These are phyloP conservation scores for Aspergillus puulaauensis DNA, from an alignment of 2,329 filamentous ascomycete genomes.

Conservation along the genomic window DNA sequence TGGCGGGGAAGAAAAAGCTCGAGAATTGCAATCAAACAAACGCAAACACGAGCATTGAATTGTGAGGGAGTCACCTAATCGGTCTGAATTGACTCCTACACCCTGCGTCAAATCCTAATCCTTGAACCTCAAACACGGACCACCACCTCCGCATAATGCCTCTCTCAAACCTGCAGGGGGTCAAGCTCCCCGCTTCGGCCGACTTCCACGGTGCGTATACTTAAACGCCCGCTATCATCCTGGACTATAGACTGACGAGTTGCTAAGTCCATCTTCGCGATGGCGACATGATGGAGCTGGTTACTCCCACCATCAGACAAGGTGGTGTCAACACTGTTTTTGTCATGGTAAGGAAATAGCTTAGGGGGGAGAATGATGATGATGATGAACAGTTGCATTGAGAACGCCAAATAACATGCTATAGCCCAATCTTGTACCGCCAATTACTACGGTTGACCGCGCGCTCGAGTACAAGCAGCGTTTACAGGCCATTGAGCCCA, in stretches of 20 bases:
- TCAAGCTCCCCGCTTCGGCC: slow-evolving; percentile 61
- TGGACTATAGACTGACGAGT: neutral
- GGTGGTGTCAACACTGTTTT: slow-evolving; percentile 66
- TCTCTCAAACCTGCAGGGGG: slow-evolving; percentile 34
- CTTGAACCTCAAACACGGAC: neutral
- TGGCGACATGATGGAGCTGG: slow-evolving; percentile 60
- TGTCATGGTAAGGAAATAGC: slow-evolving; percentile 45
- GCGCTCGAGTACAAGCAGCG: slow-evolving; percentile 66
- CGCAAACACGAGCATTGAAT: neutral
- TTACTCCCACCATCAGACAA: slow-evolving; percentile 55
- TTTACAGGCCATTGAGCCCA: slow-evolving; percentile 60
- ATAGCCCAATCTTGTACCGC: slow-evolving; percentile 65
- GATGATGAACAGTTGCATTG: neutral
- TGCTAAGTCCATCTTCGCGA: slow-evolving; percentile 66
- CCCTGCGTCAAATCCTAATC: neutral
- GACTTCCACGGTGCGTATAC: slow-evolving; percentile 57
- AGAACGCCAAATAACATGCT: slow-evolving; percentile 20
- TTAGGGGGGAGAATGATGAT: neutral
- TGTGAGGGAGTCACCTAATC: neutral
- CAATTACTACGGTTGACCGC: slow-evolving; percentile 60
- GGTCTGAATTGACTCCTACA: neutral
- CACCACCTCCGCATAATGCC: slow-evolving; percentile 25
- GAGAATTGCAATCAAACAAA: slow-evolving; percentile 1
- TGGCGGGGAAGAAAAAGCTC: slow-evolving; percentile 23
- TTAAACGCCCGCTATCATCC: neutral